Evolutionary conservation across 768 basidiomycete species (phyloP), one percentile per base, ranked within the genome.

Genomic region (Naganishia antarctica): DNA sequence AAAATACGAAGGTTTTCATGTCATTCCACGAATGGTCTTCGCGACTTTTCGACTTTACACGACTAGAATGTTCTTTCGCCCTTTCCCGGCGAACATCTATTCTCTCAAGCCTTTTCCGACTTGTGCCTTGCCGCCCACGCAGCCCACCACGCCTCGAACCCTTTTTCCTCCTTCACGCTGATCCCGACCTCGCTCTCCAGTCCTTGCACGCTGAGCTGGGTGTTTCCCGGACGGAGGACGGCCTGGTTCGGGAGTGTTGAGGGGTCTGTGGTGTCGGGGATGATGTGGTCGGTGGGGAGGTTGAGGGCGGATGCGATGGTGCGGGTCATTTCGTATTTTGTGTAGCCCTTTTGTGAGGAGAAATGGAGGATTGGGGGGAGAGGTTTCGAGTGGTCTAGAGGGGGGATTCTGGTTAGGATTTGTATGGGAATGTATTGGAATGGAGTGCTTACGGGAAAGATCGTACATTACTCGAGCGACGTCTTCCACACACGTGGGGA

Each of bases 301-400:
- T 81, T 79, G 32, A 94, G 83, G 57, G 90, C 49, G 81, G 84
- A 64, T 82, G 81, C 47, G 73, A 79, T 58, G 79, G 85, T 57
- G 76, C 84, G 80, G 73, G 90, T 91, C 68, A 97, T 96, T 70
- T 88, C 88, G 78, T 92, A 96, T 79, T 98, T 98, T 9, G 92
- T 96, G 74, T 87, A 85, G 1, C 88, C 84, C 70, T 90, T 87
- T 18, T 84, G 82, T 2, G 84, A 85, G 4, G 91, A 88, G 76
- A 90, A 97, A 77, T 97, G 94, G 4, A 97, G 67, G 57, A 96
- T 86, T 0, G 83, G 80, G 0, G 90, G 89, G 21, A 89, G 79
- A 1, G 81, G 68, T 8, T 72, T 70, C 59, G 78, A 70, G 13
- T 79, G 68, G 43, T 76, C 83, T 83, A 63, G 26, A 12, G 7